Evolutionary conservation across 768 basidiomycete species (phyloP), one percentile per base, ranked within the genome.

Genomic region (Grammothele lineata): DNA sequence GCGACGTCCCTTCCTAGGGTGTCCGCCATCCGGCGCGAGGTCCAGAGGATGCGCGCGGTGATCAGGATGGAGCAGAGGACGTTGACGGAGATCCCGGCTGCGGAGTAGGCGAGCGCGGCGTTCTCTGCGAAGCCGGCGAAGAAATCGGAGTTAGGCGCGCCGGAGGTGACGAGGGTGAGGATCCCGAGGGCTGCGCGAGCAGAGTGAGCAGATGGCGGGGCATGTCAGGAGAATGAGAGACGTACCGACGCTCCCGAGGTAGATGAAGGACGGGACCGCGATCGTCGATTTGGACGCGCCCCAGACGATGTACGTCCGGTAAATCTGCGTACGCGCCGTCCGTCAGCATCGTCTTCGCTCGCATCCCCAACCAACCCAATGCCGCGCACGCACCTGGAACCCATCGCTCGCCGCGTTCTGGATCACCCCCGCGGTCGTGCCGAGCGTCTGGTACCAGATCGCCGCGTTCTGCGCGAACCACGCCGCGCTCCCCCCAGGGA

Each of bases 71-170:
- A 71, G 40, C 69, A 62, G 53, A 71, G 50, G 47, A 71, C 60
- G 57, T 73, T 75, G 40, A 73, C 57, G 30, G 62, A 53, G 43
- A 75, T 68, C 18, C 69, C 66, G 42, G 71, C 60, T 6, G 67
- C 54, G 39, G 66, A 68, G 60, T 71, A 74, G 10, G 70, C 65
- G 8, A 65, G 57, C 26, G 67, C 70, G 47, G 71, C 69, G 57
- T 65, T 61, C 47, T 68, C 60, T 3, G 67, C 51, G 37, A 60
- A 59, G 6, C 68, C 69, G 36, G 56, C 52, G 59, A 73, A 70
- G 59, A 72, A 68, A 14, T 67, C 62, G 8, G 65, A 66, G 18
- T 64, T 63, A 1, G 71, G 73, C 36, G 52, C 56, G 36, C 67
- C 70, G 24, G 68, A 62, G 33, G 62, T 38, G 35, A 69, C 59